Evolutionary conservation across 2,329 filamentous ascomycete species (phyloP).

Genomic region (Beauveria asiatica): DNA sequence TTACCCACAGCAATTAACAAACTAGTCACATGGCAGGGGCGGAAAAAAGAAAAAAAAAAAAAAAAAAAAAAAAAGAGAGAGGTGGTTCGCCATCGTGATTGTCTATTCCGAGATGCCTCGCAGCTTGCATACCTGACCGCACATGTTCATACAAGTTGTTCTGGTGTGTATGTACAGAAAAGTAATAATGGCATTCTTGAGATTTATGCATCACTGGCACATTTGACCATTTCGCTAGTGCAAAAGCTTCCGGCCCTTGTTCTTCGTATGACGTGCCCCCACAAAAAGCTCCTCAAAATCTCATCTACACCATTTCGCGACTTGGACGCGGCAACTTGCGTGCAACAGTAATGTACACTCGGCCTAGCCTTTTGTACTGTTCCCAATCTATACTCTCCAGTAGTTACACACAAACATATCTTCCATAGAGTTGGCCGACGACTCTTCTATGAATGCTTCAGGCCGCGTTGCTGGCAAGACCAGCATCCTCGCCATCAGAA

Average conservation of each 20-base stretch:
- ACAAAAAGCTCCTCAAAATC: background rate
- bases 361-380: background rate
- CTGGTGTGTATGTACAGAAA: no score
- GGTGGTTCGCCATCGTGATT: background rate
- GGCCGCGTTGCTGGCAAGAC: no score
- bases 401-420: no score
- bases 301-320: background rate
- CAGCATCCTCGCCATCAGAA: background rate
- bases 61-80: background rate
- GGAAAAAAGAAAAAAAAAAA: background rate
- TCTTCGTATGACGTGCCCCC: background rate
- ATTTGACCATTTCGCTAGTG: background rate
- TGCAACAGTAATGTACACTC: background rate
- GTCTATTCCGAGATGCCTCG: no score
- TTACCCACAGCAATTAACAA: background rate
- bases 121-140: no score
- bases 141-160: no score
- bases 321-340: conserved; percentile 1
- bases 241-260: background rate
- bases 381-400: no score
- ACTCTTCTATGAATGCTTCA: no score
- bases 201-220: background rate
- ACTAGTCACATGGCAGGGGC: no score
- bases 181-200: no score
- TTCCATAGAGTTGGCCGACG: no score